Evolutionary conservation across 1,139 yeast genomes (phyloP).

Genomic region (Hansenula sp.): DNA sequence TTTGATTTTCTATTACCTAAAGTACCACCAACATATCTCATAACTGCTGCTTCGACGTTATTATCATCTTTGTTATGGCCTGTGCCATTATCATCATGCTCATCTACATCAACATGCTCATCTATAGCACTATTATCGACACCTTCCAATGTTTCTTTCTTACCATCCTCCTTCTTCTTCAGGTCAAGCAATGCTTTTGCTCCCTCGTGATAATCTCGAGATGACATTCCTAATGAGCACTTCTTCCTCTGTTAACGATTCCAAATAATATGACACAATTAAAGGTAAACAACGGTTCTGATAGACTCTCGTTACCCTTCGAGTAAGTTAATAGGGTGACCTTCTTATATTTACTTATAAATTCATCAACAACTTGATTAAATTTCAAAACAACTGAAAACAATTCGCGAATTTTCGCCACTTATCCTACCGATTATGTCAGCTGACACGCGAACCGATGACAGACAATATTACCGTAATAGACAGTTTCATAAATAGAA

Average conservation of each 20-base stretch:
- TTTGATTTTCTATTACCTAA: conserved; percentile 31
- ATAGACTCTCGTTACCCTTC: conserved; percentile 3
- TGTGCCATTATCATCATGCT: not conserved
- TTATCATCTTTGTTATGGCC: conserved; percentile 16
- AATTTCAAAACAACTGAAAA: not conserved
- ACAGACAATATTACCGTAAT: too few species aligned
- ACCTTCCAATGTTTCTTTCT: conserved; percentile 4
- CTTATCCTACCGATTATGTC: not conserved
- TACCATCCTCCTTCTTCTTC: conserved; percentile 20
- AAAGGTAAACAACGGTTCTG: conserved; percentile 1
- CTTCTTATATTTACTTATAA: not conserved
- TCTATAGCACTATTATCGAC: not conserved
- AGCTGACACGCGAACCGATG: not conserved
- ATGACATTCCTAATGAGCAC: conserved; percentile 9
- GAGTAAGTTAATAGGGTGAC: conserved; percentile 1
- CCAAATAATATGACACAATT: not conserved
- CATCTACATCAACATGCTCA: not conserved
- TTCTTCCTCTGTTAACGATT: too few species aligned
- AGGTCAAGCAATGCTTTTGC: conserved; percentile 28
- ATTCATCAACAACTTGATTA: not conserved
- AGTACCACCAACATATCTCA: conserved; percentile 65
- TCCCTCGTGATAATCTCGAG: conserved; percentile 23
- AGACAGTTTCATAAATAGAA: too few species aligned
- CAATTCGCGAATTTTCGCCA: not conserved
- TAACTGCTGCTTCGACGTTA: conserved; percentile 69